Conservation (phyloP, 2,329 filamentous ascomycete species). For the Botryotinia narcissicola region DNA sequence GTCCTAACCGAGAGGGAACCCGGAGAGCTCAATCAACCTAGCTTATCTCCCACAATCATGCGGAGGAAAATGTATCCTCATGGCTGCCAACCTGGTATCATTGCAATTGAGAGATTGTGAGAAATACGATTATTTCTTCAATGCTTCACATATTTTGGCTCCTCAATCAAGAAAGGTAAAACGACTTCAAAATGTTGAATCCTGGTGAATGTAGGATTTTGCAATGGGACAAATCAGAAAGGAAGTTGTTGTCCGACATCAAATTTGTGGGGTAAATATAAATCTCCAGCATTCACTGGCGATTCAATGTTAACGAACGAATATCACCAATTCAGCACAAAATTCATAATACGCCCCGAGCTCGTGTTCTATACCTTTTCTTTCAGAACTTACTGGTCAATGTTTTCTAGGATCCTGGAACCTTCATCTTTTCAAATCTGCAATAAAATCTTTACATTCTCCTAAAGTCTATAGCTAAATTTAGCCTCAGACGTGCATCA, state of each 20-base stretch:
- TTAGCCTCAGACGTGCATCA: not conserved
- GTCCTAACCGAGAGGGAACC: constrained; percentile 3
- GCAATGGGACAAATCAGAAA: not conserved
- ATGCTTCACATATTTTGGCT: not conserved
- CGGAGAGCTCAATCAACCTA: constrained; percentile 6
- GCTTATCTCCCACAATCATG: constrained; percentile 7
- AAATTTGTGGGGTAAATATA: constrained; percentile 7
- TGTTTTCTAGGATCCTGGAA: not conserved
- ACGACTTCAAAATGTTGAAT: not conserved
- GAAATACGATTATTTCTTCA: not conserved
- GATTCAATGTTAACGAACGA: not conserved
- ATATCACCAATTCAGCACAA: not conserved
- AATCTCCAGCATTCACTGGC: not conserved
- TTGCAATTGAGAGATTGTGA: not conserved
- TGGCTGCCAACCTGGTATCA: not conserved
- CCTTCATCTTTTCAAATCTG: not conserved
- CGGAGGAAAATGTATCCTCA: constrained; percentile 11
- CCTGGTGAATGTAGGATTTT: not conserved
- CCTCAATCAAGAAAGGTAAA: not conserved
- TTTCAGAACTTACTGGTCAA: not conserved
- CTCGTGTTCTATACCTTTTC: no score
- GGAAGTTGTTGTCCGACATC: not conserved
- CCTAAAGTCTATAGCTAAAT: not conserved
- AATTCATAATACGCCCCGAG: not conserved
- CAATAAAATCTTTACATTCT: not conserved